Conservation (phyloP, 2,329 filamentous ascomycete genomes). For the Talaromyces piceae region DNA sequence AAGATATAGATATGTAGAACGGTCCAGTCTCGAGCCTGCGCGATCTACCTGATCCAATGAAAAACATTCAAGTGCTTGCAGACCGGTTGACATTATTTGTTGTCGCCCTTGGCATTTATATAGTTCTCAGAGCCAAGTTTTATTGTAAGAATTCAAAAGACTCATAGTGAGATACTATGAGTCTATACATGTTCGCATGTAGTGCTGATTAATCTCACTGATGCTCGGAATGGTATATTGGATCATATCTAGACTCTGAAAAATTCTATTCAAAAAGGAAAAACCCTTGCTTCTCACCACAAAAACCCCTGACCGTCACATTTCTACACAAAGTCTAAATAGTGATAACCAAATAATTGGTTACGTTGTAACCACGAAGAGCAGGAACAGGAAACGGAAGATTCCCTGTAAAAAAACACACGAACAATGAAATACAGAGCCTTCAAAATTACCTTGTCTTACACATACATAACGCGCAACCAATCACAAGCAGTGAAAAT, state of each 20-base stretch:
- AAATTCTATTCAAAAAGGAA: too few species aligned
- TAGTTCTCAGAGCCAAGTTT: neutral
- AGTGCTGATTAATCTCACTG: neutral
- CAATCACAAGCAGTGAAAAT: slow-evolving; percentile 6
- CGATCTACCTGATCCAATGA: too few species aligned
- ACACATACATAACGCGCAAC: neutral
- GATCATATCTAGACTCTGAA: neutral
- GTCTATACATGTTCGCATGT: neutral
- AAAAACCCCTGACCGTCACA: too few species aligned
- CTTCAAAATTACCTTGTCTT: slow-evolving; percentile 1
- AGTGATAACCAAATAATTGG: too few species aligned
- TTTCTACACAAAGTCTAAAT: too few species aligned
- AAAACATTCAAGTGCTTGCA: neutral
- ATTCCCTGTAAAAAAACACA: neutral
- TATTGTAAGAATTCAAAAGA: too few species aligned
- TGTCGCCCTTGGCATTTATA: neutral
- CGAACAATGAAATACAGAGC: neutral
- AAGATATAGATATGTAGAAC: too few species aligned
- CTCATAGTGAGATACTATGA: neutral
- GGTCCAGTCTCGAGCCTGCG: too few species aligned
- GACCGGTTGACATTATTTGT: neutral
- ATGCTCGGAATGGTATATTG: too few species aligned
- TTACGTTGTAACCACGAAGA: too few species aligned
- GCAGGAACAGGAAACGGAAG: too few species aligned
- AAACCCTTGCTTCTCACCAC: too few species aligned